A percentile compares a stretch with the other conserved stretches of the same genome.
These are phyloP conservation scores for Fusarium gaditjirri DNA, from an alignment of 2,329 filamentous ascomycete genomes.

Conservation along the genomic window DNA sequence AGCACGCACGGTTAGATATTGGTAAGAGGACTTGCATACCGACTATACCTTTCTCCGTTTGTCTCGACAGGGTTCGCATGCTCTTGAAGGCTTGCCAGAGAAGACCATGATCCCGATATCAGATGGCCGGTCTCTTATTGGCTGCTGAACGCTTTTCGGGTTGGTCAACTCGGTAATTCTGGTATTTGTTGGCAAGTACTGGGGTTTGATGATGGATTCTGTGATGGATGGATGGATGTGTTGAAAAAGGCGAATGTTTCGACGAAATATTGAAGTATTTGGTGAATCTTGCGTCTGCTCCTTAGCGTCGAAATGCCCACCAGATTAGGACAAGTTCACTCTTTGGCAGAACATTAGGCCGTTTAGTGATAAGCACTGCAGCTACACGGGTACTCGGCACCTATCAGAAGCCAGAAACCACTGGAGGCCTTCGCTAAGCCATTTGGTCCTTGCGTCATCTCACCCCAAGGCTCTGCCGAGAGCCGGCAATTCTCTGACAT, in stretches of 20 bases:
- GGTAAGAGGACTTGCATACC: fast-evolving
- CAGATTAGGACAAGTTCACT: neutral
- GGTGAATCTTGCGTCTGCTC: neutral
- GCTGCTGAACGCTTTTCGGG: neutral
- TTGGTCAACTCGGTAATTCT: fast-evolving
- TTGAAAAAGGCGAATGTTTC: neutral
- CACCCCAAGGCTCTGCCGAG: neutral
- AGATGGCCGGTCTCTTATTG: neutral
- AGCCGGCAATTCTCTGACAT: neutral
- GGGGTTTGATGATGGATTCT: neutral
- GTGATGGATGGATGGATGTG: neutral
- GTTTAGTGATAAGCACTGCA: neutral
- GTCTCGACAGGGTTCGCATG: constrained; percentile 1
- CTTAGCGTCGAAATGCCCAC: neutral
- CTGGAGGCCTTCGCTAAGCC: neutral
- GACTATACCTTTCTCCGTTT: constrained; percentile 10
- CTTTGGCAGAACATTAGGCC: neutral
- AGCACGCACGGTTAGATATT: neutral
- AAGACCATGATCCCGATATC: neutral
- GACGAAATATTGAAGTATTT: neutral
- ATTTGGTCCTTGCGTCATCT: neutral
- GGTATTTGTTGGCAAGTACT: fast-evolving
- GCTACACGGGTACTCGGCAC: neutral
- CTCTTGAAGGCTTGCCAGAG: neutral
- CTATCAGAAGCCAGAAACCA: neutral